Base-by-base conservation (phyloP, 2,329 filamentous ascomycete genomes). In the Colletotrichum incanum region DNA sequence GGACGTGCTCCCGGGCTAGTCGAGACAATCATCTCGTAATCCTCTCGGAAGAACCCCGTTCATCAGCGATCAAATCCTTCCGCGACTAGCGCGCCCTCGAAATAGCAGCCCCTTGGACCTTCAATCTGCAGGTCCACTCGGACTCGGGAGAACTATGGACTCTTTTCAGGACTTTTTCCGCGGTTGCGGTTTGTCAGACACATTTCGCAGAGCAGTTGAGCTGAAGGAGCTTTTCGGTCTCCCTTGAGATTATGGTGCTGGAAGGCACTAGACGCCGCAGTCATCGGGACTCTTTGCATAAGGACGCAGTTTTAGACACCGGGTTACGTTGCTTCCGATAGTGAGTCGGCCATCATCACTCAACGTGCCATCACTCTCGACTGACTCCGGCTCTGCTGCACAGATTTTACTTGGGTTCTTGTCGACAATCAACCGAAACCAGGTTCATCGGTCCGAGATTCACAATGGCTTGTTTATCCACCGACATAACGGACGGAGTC, bases 11-110 rank as follows among this genome's bases (percentile, higher is more conserved):
- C 47, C 45, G 39, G 65, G 14, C 45, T 60, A 55, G 59, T 64
- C 31, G 52, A 72, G 65, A 64, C 69, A 60, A 26, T 52, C 26
- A 31, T 20, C 52, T 64, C 65, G 59, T 64, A 54, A 47, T n/a
- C 43, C 26, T 41, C 23, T 60, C 39, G 39, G 70, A 20, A 43
- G 34, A 43, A 49, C 31, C 28, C 43, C 56, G 28, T n/a, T 11
- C 5, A 16, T 18, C 52, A 23, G 41, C 26, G 50, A 23, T 45
- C 28, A 12, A 23, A 34, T 58, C 34, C 50, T 28, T 50, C 58
- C 39, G 8, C n/a, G 34, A 12, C 28, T 67, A 71, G 62, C 50
- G 43, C 28, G 4, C 47, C 50, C 58, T 52, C 28, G 20, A 63
- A 68, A 52, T 72, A 63, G 65, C 49, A 58, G 43, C 50, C 49